A percentile compares a stretch with the other conserved stretches of the same genome.
phyloP scores from a whole-genome alignment of 2,329 filamentous ascomycete genomes.

The Fusarium algeriense region DNA sequence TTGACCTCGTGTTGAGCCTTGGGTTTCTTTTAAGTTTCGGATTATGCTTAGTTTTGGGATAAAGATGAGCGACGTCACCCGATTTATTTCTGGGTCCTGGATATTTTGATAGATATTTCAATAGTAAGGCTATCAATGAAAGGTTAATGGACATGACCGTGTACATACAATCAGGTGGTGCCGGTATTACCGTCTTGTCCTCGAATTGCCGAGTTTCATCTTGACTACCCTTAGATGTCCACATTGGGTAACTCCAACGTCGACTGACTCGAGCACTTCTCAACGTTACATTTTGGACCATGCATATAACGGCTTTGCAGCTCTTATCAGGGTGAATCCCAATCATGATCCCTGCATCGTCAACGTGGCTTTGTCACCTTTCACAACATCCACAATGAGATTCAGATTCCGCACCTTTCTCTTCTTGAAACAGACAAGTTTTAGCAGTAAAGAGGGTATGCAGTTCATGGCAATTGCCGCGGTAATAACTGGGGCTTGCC shows the following conservation, averaged over 20 bases:
- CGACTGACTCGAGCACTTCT: neutral
- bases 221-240: neutral
- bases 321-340: neutral
- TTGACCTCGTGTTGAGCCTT: neutral
- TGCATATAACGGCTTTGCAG: neutral
- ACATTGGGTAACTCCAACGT: neutral
- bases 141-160: neutral
- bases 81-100: neutral
- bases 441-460: neutral
- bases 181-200: slow-evolving; percentile 1
- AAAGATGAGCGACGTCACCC: neutral
- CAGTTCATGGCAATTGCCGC: neutral
- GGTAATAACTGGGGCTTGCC: neutral
- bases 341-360: neutral
- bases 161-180: neutral
- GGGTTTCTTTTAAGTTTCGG: neutral
- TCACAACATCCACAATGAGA: neutral
- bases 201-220: slow-evolving; percentile 1
- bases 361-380: neutral
- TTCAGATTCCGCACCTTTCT: neutral
- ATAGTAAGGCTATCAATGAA: neutral
- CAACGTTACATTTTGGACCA: neutral
- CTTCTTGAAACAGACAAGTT: neutral
- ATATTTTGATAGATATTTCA: no score
- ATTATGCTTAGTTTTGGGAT: neutral